These are phyloP conservation scores for Coemansia javaensis DNA, from an alignment of 192 early-diverging fungal genomes.

Conservation along the genomic window DNA sequence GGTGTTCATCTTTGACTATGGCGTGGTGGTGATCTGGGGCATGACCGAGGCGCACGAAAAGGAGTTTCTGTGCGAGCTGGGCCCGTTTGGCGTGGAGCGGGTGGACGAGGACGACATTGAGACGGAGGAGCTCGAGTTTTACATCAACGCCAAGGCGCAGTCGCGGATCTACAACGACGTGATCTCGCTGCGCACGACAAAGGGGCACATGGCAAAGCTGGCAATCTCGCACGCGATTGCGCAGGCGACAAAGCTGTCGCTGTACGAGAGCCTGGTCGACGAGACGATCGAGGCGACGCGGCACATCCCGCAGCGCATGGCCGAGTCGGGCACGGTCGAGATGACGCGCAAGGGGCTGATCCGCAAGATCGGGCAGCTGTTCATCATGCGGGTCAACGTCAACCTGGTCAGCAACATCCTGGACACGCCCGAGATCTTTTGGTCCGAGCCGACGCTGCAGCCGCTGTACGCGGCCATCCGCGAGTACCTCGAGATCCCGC, in stretches of 20 bases:
- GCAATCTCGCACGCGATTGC: slow-evolving; percentile 95
- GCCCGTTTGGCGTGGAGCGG: slow-evolving; percentile 54
- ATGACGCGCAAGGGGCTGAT: slow-evolving; percentile 90
- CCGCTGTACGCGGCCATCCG: slow-evolving; percentile 75
- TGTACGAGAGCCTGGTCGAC: slow-evolving; percentile 89
- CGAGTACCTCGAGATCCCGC: slow-evolving; percentile 77
- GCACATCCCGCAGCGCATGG: slow-evolving; percentile 90
- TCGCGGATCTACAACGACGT: slow-evolving; percentile 84
- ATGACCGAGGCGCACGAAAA: slow-evolving; percentile 81
- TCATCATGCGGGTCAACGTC: slow-evolving; percentile 85
- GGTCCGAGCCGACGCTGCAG: slow-evolving; percentile 80
- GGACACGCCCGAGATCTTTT: slow-evolving; percentile 92
- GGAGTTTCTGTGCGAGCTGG: slow-evolving; percentile 69
- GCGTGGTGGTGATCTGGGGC: slow-evolving; percentile 95
- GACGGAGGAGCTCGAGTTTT: slow-evolving; percentile 76
- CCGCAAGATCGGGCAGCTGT: slow-evolving; percentile 92
- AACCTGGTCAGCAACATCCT: slow-evolving; percentile 84
- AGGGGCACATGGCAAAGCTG: slow-evolving; percentile 84
- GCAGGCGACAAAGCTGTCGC: slow-evolving; percentile 88
- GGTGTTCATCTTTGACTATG: slow-evolving; percentile 88
- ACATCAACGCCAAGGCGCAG: slow-evolving; percentile 62
- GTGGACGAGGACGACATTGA: slow-evolving; percentile 62
- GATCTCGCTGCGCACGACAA: slow-evolving; percentile 72
- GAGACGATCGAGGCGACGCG: slow-evolving; percentile 85
- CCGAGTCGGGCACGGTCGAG: slow-evolving; percentile 84